These are phyloP conservation scores for Neurospora crassa DNA, from an alignment of 2,329 filamentous ascomycete species.

Conservation along the genomic window DNA sequence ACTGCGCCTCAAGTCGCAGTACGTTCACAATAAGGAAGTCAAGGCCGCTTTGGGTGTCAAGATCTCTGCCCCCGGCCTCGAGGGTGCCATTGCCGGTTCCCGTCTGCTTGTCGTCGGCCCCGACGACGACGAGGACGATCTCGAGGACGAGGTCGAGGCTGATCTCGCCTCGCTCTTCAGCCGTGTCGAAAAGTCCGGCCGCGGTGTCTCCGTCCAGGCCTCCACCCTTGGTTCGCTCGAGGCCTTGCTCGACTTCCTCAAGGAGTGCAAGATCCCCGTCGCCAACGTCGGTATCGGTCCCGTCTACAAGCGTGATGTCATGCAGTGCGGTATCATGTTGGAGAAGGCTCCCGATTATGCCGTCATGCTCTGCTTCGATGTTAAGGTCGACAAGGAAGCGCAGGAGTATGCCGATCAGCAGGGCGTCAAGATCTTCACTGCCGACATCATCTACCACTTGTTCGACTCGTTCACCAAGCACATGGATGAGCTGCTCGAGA, in stretches of 20 bases:
- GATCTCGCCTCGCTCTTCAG: slow-evolving; percentile 87
- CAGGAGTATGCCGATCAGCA: slow-evolving; percentile 84
- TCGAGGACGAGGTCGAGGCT: slow-evolving; percentile 92
- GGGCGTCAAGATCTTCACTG: slow-evolving; percentile 94
- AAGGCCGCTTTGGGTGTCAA: slow-evolving; percentile 98
- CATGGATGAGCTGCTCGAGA: slow-evolving; percentile 76
- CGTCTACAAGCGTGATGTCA: slow-evolving; percentile 95
- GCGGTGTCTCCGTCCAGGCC: slow-evolving; percentile 93
- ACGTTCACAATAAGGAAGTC: slow-evolving; percentile 98
- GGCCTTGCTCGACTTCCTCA: slow-evolving; percentile 91
- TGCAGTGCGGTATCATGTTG: slow-evolving; percentile 90
- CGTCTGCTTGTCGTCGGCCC: slow-evolving; percentile 88
- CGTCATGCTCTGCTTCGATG: slow-evolving; percentile 99
- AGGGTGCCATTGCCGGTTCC: slow-evolving; percentile 93
- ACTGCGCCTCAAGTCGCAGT: slow-evolving; percentile 86
- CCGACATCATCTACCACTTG: slow-evolving; percentile 97
- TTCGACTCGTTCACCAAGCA: slow-evolving; percentile 96
- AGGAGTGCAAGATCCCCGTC: slow-evolving; percentile 92
- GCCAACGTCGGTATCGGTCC: slow-evolving; percentile 95
- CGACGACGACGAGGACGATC: slow-evolving; percentile 92
- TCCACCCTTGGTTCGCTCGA: slow-evolving; percentile 96
- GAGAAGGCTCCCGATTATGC: slow-evolving; percentile 92
- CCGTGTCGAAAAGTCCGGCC: slow-evolving; percentile 83
- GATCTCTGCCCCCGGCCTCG: slow-evolving; percentile 91
- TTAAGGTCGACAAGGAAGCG: slow-evolving; percentile 97